Percentiles rank a stretch among this genome's conserved stretches.
Conservation (phyloP, 495 filamentous ascomycete species). For the Talaromyces wortmannii region DNA sequence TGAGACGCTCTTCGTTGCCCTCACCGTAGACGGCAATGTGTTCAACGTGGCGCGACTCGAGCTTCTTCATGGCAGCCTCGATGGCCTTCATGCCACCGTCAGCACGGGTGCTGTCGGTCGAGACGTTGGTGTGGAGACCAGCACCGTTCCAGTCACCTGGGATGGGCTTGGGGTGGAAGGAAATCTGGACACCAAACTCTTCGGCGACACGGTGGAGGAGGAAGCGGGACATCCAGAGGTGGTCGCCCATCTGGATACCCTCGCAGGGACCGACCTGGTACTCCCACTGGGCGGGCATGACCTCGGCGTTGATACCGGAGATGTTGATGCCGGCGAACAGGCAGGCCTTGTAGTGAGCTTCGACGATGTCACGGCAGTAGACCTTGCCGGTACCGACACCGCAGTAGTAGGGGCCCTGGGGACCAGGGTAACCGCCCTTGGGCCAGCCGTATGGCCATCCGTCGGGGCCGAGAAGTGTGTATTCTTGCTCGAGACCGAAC, state of each 20-base stretch:
- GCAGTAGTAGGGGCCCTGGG: constrained; percentile 98
- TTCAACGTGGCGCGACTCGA: constrained; percentile 81
- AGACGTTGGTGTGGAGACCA: constrained; percentile 96
- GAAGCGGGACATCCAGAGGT: constrained; percentile 96
- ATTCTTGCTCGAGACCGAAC: constrained; percentile 99
- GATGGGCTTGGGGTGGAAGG: constrained; percentile 96
- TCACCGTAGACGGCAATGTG: constrained; percentile 98
- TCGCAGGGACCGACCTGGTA: constrained; percentile 95
- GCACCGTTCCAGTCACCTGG: constrained; percentile 99
- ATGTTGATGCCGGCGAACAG: constrained; percentile 87
- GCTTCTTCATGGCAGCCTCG: constrained; percentile 79
- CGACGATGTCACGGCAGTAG: constrained; percentile 96
- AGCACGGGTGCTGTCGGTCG: constrained; percentile 74
- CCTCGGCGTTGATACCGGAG: constrained; percentile 98
- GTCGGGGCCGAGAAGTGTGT: constrained; percentile 81
- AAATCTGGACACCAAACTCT: constrained; percentile 94
- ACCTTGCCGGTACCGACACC: constrained; percentile 97
- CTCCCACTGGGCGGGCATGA: constrained; percentile 98
- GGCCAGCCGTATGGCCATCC: constrained; percentile 94
- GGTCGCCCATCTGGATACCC: constrained; percentile 92
- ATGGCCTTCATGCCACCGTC: constrained; percentile 95
- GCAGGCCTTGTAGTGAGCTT: constrained; percentile 98
- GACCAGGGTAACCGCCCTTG: constrained; percentile 89
- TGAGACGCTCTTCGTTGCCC: constrained; percentile 88
- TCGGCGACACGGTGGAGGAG: constrained; percentile 94